phyloP scores from a whole-genome alignment of 352 stramenopile genomes.

The Globisporangium okanoganense region DNA sequence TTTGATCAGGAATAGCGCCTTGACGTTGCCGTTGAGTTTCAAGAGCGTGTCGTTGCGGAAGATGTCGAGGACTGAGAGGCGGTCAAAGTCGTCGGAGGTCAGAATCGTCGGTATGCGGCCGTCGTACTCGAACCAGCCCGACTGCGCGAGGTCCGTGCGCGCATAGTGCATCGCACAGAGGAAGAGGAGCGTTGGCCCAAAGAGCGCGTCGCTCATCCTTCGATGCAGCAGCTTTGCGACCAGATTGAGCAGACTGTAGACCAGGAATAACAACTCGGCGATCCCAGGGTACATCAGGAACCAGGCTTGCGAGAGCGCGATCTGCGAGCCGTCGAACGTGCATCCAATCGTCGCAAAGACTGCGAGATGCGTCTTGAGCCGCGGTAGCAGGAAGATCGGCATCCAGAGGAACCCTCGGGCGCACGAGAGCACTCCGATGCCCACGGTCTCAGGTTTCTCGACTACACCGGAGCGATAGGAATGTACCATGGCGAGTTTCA shows the following conservation, averaged over 20 bases:
- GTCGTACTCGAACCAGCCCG: conserved; percentile 3
- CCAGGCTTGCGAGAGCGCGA: conserved; percentile 17
- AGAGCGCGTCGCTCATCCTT: conserved; percentile 23
- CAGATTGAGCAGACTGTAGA: conserved; percentile 24
- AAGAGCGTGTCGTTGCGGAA: neutral
- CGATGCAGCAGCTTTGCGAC: conserved; percentile 12
- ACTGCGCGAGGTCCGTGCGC: neutral
- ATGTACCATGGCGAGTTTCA: conserved; percentile 8
- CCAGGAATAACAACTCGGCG: conserved; percentile 20
- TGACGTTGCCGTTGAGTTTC: conserved; percentile 11
- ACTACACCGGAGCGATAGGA: neutral
- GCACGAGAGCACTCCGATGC: conserved; percentile 21
- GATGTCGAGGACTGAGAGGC: neutral
- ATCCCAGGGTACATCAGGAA: conserved; percentile 30
- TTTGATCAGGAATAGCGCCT: conserved; percentile 9
- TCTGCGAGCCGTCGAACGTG: conserved; percentile 20
- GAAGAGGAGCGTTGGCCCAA: conserved; percentile 19
- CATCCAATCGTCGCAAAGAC: conserved; percentile 24
- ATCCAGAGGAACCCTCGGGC: conserved; percentile 16
- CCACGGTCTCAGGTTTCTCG: neutral
- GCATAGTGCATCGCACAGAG: conserved; percentile 14
- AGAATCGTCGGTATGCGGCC: neutral
- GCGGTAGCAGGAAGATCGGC: conserved; percentile 16
- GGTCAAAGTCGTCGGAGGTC: neutral
- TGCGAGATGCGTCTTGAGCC: conserved; percentile 16